Percentiles rank a stretch among this genome's conserved stretches.
These are phyloP conservation scores for Abelmoschus esculentus DNA, from an alignment of 345 rosid species.

Conservation along the genomic window DNA sequence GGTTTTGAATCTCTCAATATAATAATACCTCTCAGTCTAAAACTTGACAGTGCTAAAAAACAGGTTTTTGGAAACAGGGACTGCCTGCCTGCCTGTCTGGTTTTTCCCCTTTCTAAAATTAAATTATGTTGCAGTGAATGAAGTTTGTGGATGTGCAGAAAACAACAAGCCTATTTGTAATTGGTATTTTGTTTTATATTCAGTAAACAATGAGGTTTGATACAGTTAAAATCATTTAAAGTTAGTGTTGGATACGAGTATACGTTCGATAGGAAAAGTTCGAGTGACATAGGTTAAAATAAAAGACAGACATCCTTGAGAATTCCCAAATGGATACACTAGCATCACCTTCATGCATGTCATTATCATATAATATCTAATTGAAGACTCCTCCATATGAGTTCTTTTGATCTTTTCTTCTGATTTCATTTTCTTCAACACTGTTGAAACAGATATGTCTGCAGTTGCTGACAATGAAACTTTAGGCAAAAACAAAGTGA, in stretches of 20 bases:
- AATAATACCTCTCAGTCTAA: conserved; percentile 1
- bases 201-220: neutral
- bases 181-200: neutral
- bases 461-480: conserved; percentile 16
- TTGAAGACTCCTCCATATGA: conserved; percentile 5
- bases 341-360: neutral
- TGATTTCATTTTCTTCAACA: conserved; percentile 18
- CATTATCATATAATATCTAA: neutral
- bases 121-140: conserved; percentile 19
- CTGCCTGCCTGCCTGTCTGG: neutral
- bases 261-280: no score
- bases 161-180: conserved; percentile 10
- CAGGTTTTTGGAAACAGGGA: conserved; percentile 23
- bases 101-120: conserved; percentile 16
- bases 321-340: conserved; percentile 14
- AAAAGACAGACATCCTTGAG: conserved; percentile 9
- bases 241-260: no score
- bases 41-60: conserved; percentile 19
- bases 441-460: conserved; percentile 1
- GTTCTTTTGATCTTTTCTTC: neutral
- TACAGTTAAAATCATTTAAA: no score
- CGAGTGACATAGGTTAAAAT: no score
- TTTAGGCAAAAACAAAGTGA: conserved; percentile 15
- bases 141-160: conserved; percentile 26
- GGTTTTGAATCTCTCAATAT: conserved; percentile 2